A percentile compares a stretch with the other conserved stretches of the same genome.
These are phyloP conservation scores for Saturnispora dispora DNA, from an alignment of 805 yeast genomes.

Conservation along the genomic window DNA sequence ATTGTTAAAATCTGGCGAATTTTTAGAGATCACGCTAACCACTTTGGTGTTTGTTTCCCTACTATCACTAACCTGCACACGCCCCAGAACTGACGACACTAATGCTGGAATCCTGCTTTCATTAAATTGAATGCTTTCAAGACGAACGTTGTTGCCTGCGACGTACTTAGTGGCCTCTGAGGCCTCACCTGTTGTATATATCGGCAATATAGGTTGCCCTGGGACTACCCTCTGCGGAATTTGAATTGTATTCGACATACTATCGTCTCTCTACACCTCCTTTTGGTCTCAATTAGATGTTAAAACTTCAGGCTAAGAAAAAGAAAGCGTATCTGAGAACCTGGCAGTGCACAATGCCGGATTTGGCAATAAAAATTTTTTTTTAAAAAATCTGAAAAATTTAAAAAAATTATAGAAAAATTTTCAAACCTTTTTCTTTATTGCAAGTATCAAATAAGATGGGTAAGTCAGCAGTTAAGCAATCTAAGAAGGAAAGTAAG, in stretches of 20 bases:
- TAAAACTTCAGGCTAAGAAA: neutral
- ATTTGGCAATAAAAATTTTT: constrained; percentile 4
- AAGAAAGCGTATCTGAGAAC: neutral
- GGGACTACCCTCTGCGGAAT: constrained; percentile 55
- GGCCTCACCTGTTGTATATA: constrained; percentile 27
- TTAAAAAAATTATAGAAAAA: neutral
- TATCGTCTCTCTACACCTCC: neutral
- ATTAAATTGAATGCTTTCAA: constrained; percentile 36
- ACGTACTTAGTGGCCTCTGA: constrained; percentile 30
- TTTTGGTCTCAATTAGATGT: neutral
- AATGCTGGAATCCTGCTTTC: constrained; percentile 32
- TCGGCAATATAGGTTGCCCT: constrained; percentile 70
- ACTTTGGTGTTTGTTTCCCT: constrained; percentile 4
- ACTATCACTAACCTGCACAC: constrained; percentile 25
- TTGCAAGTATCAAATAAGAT: constrained; percentile 12
- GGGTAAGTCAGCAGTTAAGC: constrained; percentile 25
- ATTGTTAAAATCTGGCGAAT: constrained; percentile 14
- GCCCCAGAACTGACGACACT: constrained; percentile 57
- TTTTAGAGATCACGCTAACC: constrained; percentile 19
- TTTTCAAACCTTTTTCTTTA: constrained; percentile 6
- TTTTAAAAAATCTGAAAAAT: constrained; percentile 5
- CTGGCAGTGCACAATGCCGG: constrained; percentile 1
- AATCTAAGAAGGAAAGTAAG: constrained; percentile 19
- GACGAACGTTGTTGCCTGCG: constrained; percentile 59
- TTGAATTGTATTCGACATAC: neutral